phyloP scores from a whole-genome alignment of 345 rosid species.

The Cardiospermum halicacabum region DNA sequence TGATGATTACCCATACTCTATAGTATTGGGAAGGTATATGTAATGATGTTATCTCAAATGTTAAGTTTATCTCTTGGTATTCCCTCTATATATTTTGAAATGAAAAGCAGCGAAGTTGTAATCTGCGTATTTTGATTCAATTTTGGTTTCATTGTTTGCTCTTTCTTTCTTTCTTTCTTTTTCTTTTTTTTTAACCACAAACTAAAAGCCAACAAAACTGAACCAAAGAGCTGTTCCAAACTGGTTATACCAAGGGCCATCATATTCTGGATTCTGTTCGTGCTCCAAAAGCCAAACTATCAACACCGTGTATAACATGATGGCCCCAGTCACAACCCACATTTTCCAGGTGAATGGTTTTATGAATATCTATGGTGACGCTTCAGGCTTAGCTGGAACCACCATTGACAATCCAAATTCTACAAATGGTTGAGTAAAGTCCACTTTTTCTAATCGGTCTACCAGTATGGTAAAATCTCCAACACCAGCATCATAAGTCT shows the following conservation, averaged over 20 bases:
- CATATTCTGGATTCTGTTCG: constrained; percentile 24
- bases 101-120: too few species aligned
- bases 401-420: constrained; percentile 47
- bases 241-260: constrained; percentile 30
- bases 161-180: too few species aligned
- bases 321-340: constrained; percentile 35
- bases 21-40: too few species aligned
- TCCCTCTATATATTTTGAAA: too few species aligned
- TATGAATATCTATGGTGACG: constrained; percentile 33
- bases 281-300: constrained; percentile 45
- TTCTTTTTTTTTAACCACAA: too few species aligned
- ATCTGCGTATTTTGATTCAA: too few species aligned
- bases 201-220: too few species aligned
- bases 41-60: too few species aligned
- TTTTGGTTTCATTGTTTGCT: too few species aligned
- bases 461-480: constrained; percentile 49
- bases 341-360: constrained; percentile 35
- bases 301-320: constrained; percentile 34
- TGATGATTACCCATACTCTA: too few species aligned
- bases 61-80: too few species aligned
- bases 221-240: constrained; percentile 31
- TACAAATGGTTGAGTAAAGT: constrained; percentile 43
- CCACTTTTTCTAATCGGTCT: constrained; percentile 29
- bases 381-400: constrained; percentile 21
- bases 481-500: constrained; percentile 34